Conservation (phyloP, 371 early-diverging fungal genomes). For the Funneliformis caledonium region DNA sequence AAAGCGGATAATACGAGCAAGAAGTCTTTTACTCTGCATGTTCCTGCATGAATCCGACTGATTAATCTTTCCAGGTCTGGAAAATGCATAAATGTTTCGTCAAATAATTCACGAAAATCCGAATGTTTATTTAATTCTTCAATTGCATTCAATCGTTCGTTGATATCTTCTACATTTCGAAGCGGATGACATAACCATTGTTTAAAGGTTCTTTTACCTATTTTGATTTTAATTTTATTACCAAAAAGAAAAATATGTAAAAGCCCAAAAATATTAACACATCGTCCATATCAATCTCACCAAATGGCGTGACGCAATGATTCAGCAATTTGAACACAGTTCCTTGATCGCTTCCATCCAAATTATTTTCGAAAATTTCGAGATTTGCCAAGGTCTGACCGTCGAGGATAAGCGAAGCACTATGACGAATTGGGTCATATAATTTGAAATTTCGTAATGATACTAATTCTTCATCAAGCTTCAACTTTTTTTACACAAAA, state of each 20-base stretch:
- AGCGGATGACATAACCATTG: slow-evolving; percentile 97
- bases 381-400: slow-evolving; percentile 94
- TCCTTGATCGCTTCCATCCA: slow-evolving; percentile 77
- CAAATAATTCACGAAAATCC: slow-evolving; percentile 59
- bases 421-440: slow-evolving; percentile 79
- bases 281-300: slow-evolving; percentile 44
- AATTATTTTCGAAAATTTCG: slow-evolving; percentile 89
- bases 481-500: slow-evolving; percentile 49
- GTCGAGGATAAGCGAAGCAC: slow-evolving; percentile 83
- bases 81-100: slow-evolving; percentile 52
- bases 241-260: slow-evolving; percentile 58
- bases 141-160: slow-evolving; percentile 85
- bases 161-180: slow-evolving; percentile 72
- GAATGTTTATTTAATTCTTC: slow-evolving; percentile 73
- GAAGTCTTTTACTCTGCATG: slow-evolving; percentile 81
- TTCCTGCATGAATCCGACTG: slow-evolving; percentile 87
- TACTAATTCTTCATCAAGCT: slow-evolving; percentile 83
- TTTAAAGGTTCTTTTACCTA: slow-evolving; percentile 86
- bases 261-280: not conserved
- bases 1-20: slow-evolving; percentile 68
- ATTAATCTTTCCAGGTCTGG: slow-evolving; percentile 95
- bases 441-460: slow-evolving; percentile 78
- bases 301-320: slow-evolving; percentile 88
- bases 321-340: slow-evolving; percentile 89
- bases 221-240: slow-evolving; percentile 81